Evolutionary conservation across 306 rosid species (phyloP).

Genomic region (Lathyrus oleraceus): DNA sequence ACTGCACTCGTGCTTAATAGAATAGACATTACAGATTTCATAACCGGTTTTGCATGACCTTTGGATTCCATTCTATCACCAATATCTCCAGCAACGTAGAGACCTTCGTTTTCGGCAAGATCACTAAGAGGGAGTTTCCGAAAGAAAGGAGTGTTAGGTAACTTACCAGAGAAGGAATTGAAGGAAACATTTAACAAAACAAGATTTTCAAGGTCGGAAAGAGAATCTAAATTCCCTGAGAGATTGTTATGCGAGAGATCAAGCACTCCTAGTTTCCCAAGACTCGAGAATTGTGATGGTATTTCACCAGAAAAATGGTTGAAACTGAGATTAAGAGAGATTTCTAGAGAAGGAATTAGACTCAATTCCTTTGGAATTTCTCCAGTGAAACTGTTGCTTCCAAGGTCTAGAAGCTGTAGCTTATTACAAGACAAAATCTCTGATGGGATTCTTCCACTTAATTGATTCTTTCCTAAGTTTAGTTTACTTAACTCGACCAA

Average conservation of each 20-base stretch:
- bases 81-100: constrained; percentile 53
- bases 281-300: constrained; percentile 67
- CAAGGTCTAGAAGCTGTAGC: constrained; percentile 77
- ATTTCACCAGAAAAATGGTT: constrained; percentile 82
- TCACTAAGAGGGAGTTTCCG: constrained; percentile 67
- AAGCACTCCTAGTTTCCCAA: constrained; percentile 70
- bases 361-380: constrained; percentile 77
- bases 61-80: constrained; percentile 3
- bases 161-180: constrained; percentile 79
- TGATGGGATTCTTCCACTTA: constrained; percentile 69
- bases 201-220: constrained; percentile 68
- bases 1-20: constrained; percentile 61
- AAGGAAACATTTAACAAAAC: constrained; percentile 77
- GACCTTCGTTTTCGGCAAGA: constrained; percentile 69
- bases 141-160: constrained; percentile 85
- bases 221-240: constrained; percentile 64
- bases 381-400: constrained; percentile 76
- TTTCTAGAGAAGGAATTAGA: constrained; percentile 70
- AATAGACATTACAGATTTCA: constrained; percentile 62
- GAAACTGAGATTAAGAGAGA: constrained; percentile 79
- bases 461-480: constrained; percentile 60
- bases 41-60: constrained; percentile 41
- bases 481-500: constrained; percentile 76
- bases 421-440: constrained; percentile 74
- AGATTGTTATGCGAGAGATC: constrained; percentile 91